A percentile compares a stretch with the other conserved stretches of the same genome.
Conservation (phyloP, 2,329 filamentous ascomycete species). For the Nemania abortiva region DNA sequence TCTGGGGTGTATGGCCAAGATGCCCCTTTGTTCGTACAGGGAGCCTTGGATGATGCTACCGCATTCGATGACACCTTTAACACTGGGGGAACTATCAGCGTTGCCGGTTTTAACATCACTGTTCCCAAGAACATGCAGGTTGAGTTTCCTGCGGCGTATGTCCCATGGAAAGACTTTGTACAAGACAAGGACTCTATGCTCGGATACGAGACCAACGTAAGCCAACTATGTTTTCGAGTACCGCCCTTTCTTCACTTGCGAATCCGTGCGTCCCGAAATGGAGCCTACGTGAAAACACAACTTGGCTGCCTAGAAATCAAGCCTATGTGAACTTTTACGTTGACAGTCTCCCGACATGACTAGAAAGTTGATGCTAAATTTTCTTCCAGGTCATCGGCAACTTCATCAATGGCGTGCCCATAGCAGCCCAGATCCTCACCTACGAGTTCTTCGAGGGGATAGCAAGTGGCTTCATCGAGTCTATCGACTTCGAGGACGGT, state of each 20-base stretch:
- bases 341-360: not conserved
- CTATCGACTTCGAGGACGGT: constrained; percentile 51
- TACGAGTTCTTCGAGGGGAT: constrained; percentile 54
- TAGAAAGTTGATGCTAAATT: not conserved
- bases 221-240: not conserved
- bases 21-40: constrained; percentile 52
- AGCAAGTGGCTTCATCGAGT: constrained; percentile 54
- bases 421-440: constrained; percentile 52
- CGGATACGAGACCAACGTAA: constrained; percentile 54
- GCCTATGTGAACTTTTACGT: not conserved
- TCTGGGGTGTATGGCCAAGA: constrained; percentile 38
- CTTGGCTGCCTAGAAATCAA: not conserved
- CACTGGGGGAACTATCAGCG: constrained; percentile 58
- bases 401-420: constrained; percentile 51
- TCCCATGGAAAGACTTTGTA: constrained; percentile 58
- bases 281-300: not conserved
- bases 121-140: constrained; percentile 64
- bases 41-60: constrained; percentile 51
- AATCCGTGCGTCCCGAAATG: not conserved
- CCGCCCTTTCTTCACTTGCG: not conserved
- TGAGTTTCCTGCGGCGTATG: constrained; percentile 60
- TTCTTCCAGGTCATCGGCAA: constrained; percentile 53
- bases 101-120: constrained; percentile 59
- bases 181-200: constrained; percentile 49
- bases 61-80: constrained; percentile 56